phyloP scores from a whole-genome alignment of 2,329 filamentous ascomycete genomes.

The Nemania sp. region DNA sequence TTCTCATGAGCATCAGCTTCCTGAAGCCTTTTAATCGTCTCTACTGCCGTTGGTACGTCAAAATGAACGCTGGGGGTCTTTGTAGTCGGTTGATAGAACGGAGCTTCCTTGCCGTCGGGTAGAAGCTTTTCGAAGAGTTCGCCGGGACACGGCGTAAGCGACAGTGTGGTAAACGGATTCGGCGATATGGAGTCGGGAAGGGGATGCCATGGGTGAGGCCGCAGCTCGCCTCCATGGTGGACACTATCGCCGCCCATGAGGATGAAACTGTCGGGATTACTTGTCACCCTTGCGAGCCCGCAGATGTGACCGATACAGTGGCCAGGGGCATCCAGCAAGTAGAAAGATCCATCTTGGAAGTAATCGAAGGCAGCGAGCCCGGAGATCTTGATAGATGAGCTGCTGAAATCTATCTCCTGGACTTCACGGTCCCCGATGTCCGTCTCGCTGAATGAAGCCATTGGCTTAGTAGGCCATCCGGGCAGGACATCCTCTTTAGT shows the following conservation, averaged over 20 bases:
- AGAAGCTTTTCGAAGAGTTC: slow-evolving; percentile 39
- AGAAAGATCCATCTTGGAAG: slow-evolving; percentile 36
- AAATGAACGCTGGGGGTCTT: slow-evolving; percentile 15
- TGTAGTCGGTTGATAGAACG: slow-evolving; percentile 39
- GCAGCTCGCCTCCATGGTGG: slow-evolving; percentile 31
- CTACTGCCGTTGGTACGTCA: slow-evolving; percentile 13
- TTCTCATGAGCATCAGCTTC: slow-evolving; percentile 32
- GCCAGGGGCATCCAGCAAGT: slow-evolving; percentile 34
- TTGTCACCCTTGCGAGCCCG: slow-evolving; percentile 34
- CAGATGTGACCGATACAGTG: slow-evolving; percentile 33
- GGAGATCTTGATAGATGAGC: slow-evolving; percentile 24
- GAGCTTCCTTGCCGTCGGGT: slow-evolving; percentile 32
- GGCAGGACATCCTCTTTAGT: slow-evolving; percentile 25
- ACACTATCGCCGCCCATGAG: slow-evolving; percentile 32
- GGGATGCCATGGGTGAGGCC: slow-evolving; percentile 29
- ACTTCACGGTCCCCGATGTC: slow-evolving; percentile 30
- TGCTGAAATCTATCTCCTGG: slow-evolving; percentile 31
- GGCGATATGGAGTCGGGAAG: slow-evolving; percentile 42
- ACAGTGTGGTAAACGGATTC: slow-evolving; percentile 41
- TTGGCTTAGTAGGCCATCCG: slow-evolving; percentile 27
- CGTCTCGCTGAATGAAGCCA: slow-evolving; percentile 20
- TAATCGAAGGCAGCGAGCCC: slow-evolving; percentile 31
- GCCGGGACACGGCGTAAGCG: slow-evolving; percentile 39
- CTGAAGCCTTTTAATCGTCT: slow-evolving; percentile 39
- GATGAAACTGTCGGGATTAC: slow-evolving; percentile 36